These are phyloP conservation scores for Ormosia emarginata DNA, from an alignment of 306 rosid species.

Conservation along the genomic window DNA sequence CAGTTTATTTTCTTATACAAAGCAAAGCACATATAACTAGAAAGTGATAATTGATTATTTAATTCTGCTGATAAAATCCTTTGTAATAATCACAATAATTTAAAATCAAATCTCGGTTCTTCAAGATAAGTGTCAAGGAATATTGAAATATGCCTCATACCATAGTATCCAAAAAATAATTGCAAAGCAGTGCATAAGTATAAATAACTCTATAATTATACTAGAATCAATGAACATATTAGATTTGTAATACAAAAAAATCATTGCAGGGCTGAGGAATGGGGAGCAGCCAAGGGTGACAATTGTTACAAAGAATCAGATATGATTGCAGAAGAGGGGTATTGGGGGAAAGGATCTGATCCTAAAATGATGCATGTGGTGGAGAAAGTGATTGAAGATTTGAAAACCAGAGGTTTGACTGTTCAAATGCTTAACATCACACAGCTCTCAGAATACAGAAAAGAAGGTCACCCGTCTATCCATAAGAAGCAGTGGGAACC, in stretches of 20 bases:
- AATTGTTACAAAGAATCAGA: slow-evolving; percentile 63
- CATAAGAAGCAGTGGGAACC: slow-evolving; percentile 78
- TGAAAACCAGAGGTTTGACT: slow-evolving; percentile 57
- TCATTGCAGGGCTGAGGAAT: slow-evolving; percentile 68
- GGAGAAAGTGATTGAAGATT: slow-evolving; percentile 52
- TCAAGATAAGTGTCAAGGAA: background rate
- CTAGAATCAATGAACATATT: background rate
- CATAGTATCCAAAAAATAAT: background rate
- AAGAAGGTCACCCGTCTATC: slow-evolving; percentile 84
- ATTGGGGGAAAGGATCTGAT: slow-evolving; percentile 63
- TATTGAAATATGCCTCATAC: background rate
- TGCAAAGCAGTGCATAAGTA: background rate
- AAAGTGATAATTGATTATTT: background rate
- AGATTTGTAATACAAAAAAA: background rate
- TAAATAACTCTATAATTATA: background rate
- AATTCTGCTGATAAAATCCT: background rate
- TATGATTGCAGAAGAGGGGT: slow-evolving; percentile 53
- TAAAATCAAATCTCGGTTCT: background rate
- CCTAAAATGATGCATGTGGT: slow-evolving; percentile 69
- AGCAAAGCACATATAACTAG: no score
- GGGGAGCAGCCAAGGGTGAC: slow-evolving; percentile 58
- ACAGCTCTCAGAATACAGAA: slow-evolving; percentile 79
- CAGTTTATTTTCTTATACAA: no score
- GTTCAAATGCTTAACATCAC: slow-evolving; percentile 72
- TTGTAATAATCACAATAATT: background rate